Base-by-base conservation (phyloP, 805 yeast species). In the Nakazawaea sp. region DNA sequence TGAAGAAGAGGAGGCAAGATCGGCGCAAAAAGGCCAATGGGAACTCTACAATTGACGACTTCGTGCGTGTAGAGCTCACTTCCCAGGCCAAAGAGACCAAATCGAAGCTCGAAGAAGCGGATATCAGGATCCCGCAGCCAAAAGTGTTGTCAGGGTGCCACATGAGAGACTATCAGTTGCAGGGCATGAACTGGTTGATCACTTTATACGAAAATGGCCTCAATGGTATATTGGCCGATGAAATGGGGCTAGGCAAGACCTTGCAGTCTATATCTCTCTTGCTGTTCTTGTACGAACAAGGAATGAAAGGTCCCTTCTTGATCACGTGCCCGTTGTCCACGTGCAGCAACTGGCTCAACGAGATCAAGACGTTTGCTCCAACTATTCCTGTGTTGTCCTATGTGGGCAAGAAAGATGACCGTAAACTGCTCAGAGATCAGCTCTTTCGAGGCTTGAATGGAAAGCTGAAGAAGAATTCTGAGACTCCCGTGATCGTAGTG, bases 221-320 rank as follows among this genome's bases (percentile, higher is more conserved):
- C 20, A 90, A 90, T 56, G 98, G 97, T 2, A 89, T 92, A 25
- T 62, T 92, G 16, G 97, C 97, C 1, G 97, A 92, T 60, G 97
- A 90, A 56, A 90, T 90, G 98, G 97, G 97, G 0, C 63, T 90
- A 18, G 98, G 98, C 2, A 90, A 90, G 54, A 92, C 98, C 0
- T 58, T 90, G 6, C 96, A 92, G 56, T 81, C 92, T 30, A 86
- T 90, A 38, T 72, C 96, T 0, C 67, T 90, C 42, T 49, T 88
- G 4, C 75, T 86, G 4, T 85, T 81, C 50, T 62, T 89, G 26
- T 70, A 81, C 32, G 96, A 86, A 46, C 78, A 85, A 55, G 88
- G 84, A 3, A 74, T 86, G 1, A 58, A 62, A 27, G 95, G 95
- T 0, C 92, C 94, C 0, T 86, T 83, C 48, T 57, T 86, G 27